Percentiles rank a stretch among this genome's conserved stretches.
phyloP scores from a whole-genome alignment of 2,329 filamentous ascomycete species.

The Claviceps arundinis region DNA sequence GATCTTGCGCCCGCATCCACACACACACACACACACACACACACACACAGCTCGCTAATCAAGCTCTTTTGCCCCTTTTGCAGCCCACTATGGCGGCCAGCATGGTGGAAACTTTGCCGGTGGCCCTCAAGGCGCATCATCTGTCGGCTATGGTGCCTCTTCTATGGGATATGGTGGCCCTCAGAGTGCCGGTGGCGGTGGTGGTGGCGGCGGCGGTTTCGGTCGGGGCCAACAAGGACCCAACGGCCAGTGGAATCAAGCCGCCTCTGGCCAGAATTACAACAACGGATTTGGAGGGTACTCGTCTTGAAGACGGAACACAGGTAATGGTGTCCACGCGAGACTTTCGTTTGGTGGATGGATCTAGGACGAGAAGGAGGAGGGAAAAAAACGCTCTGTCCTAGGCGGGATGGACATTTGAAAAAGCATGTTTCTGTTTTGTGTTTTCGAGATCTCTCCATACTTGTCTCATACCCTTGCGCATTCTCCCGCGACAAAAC shows the following conservation, averaged over 20 bases:
- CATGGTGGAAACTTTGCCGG: slow-evolving; percentile 53
- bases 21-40: neutral
- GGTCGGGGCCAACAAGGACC: slow-evolving; percentile 58
- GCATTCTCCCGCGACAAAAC: slow-evolving; percentile 9
- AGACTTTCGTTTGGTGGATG: slow-evolving; percentile 3
- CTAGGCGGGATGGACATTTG: slow-evolving; percentile 6
- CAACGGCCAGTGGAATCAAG: slow-evolving; percentile 41
- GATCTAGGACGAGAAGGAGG: slow-evolving; percentile 2
- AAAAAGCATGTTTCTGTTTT: slow-evolving; percentile 9
- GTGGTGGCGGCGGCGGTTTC: slow-evolving; percentile 43
- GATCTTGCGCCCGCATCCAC: neutral
- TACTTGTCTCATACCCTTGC: slow-evolving; percentile 10
- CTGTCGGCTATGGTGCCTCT: slow-evolving; percentile 49
- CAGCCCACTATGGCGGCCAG: slow-evolving; percentile 48
- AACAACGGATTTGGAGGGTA: slow-evolving; percentile 49
- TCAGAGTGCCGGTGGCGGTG: slow-evolving; percentile 69
- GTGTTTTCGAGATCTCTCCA: slow-evolving; percentile 8
- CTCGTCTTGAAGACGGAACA: slow-evolving; percentile 34
- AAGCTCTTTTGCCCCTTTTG: slow-evolving; percentile 3
- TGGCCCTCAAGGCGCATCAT: slow-evolving; percentile 47
- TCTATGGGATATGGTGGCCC: slow-evolving; percentile 59
- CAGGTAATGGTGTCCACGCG: slow-evolving; percentile 2
- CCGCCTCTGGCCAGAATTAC: slow-evolving; percentile 41
- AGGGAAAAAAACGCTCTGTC: slow-evolving; percentile 3
- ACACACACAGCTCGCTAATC: slow-evolving; percentile 5